These are phyloP conservation scores for Claviceps capensis DNA, from an alignment of 2,329 filamentous ascomycete species.

Conservation along the genomic window DNA sequence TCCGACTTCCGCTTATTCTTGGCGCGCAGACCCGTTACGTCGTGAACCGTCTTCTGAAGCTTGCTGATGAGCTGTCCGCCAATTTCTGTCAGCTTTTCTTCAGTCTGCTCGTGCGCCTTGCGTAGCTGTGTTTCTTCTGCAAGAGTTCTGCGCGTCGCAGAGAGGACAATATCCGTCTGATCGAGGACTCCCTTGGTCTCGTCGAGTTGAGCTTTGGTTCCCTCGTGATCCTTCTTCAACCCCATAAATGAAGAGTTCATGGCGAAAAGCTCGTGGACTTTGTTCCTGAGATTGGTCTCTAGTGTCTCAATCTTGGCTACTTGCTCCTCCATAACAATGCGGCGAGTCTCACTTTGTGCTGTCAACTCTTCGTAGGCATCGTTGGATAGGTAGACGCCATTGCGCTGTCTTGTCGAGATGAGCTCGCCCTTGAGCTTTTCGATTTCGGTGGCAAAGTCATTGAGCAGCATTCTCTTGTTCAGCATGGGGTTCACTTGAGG, in stretches of 20 bases:
- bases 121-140: conserved; percentile 68
- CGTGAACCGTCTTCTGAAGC: conserved; percentile 61
- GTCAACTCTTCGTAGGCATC: conserved; percentile 86
- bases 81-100: conserved; percentile 59
- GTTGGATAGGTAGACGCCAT: conserved; percentile 85
- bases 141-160: conserved; percentile 60
- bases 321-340: conserved; percentile 87
- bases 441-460: conserved; percentile 83
- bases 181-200: conserved; percentile 71
- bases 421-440: conserved; percentile 90
- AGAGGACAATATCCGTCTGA: conserved; percentile 75
- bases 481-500: conserved; percentile 87
- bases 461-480: conserved; percentile 82
- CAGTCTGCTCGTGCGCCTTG: conserved; percentile 75
- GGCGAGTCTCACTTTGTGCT: conserved; percentile 78
- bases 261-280: conserved; percentile 81
- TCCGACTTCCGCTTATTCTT: conserved; percentile 81
- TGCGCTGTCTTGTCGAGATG: conserved; percentile 81
- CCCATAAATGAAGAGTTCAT: conserved; percentile 78
- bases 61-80: conserved; percentile 67
- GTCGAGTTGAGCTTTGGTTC: conserved; percentile 56
- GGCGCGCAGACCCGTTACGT: conserved; percentile 69
- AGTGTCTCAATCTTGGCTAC: conserved; percentile 83
- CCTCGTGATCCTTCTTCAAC: conserved; percentile 81
- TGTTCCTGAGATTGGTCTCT: conserved; percentile 81